Evolutionary conservation across 331 rosid species (phyloP), one percentile per base, ranked within the genome.

Genomic region (Rhamnella rubrinervis): DNA sequence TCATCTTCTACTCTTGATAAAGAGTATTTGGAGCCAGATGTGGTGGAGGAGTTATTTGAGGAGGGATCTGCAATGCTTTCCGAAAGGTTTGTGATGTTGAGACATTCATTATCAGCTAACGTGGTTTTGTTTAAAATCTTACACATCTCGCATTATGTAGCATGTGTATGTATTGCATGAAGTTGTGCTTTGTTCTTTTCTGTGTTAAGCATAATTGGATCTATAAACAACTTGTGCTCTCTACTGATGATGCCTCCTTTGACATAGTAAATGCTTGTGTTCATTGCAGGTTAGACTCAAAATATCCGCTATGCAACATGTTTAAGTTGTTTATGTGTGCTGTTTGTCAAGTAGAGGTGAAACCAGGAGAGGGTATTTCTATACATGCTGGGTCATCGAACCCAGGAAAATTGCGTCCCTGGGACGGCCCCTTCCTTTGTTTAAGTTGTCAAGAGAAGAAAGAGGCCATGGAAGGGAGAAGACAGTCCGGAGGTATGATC

Each of bases 371-470:
- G 81, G 99, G 99, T 47, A 77, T 95, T 77, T 95, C 99, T 4
- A 84, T 95, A 77, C 91, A 89, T 35, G 85, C 77, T 44, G 93
- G 89, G 55, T 84, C 87, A 4, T 70, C 85, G 55, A 81, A 83
- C 74, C 71, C 85, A 4, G 84, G 73, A 66, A 91, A 85, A 78
- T 66, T 88, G 83, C 96, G 96, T 44, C 97, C 99, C 21, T 95
- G 99, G 99, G 99, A 95, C 56, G 99, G 99, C 55, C 99, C 99
- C 65, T 95, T 95, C 81, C 90, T 95, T 67, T 95, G 99, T 72
- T 44, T n/a, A 61, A 85, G 96, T 89, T 95, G 99, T 81, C 96
- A 92, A 75, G 96, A 82, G 82, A 95, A 95, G 83, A 91, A 88
- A 83, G 99, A 89, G 74, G 99, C 99, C 79, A 95, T 95, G 99